Conservation (phyloP, 139 green algal genomes). For the Chlamydomonas sp. region DNA sequence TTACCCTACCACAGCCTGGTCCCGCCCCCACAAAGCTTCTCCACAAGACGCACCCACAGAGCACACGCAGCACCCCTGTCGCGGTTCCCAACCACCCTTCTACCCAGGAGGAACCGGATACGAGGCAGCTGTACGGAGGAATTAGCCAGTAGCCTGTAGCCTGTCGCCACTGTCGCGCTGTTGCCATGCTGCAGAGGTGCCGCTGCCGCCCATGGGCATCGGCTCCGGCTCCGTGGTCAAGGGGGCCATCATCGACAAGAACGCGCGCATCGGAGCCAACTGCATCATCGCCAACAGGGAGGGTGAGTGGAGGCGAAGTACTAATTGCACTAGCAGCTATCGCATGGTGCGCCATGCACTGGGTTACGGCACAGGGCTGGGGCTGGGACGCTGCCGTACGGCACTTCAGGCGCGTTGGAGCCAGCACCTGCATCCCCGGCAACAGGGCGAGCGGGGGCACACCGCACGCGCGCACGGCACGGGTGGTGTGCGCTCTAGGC, state of each 20-base stretch:
- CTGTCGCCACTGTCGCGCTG: constrained; percentile 63
- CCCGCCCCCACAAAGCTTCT: too few species aligned
- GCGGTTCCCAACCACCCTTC: too few species aligned
- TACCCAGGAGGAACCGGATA: not conserved
- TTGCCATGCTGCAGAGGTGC: constrained; percentile 35
- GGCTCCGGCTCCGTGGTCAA: constrained; percentile 57
- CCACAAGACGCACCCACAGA: too few species aligned
- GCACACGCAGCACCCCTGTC: too few species aligned
- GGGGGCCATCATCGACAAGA: constrained; percentile 97
- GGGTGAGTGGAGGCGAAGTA: constrained; percentile 74
- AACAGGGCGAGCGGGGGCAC: too few species aligned
- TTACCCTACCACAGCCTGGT: too few species aligned
- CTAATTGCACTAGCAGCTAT: constrained; percentile 76
- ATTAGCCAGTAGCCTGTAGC: not conserved
- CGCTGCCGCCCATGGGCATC: constrained; percentile 78
- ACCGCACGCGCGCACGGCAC: too few species aligned
- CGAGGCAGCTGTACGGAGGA: too few species aligned
- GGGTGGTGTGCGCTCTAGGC: too few species aligned
- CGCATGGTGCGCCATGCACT: constrained; percentile 85
- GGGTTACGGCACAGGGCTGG: constrained; percentile 35
- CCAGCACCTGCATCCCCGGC: too few species aligned
- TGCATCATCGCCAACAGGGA: constrained; percentile 20
- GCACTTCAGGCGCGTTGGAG: too few species aligned
- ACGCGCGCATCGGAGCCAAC: constrained; percentile 92
- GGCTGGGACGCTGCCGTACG: too few species aligned